Percentiles rank a stretch among this genome's conserved stretches.
These are phyloP conservation scores for Rhizopogon vesiculosus DNA, from an alignment of 768 basidiomycete species.

Conservation along the genomic window DNA sequence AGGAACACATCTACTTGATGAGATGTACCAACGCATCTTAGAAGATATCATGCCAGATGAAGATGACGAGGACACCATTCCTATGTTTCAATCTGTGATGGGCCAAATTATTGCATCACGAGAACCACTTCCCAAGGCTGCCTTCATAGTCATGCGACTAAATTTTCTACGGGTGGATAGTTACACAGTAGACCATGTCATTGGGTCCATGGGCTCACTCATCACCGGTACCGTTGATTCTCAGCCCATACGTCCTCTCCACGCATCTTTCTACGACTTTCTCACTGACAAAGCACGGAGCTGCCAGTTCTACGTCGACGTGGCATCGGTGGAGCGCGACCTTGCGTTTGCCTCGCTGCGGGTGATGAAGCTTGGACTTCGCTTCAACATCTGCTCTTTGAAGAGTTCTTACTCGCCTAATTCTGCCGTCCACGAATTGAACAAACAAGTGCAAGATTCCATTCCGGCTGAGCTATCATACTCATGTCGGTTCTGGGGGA, in stretches of 20 bases:
- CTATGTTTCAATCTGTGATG: no score
- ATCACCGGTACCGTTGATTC: slow-evolving; percentile 1
- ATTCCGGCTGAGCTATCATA: not conserved
- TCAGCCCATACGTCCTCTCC: not conserved
- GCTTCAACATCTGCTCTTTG: slow-evolving; percentile 20
- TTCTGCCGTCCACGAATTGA: slow-evolving; percentile 28
- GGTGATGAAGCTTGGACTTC: slow-evolving; percentile 23
- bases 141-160: no score
- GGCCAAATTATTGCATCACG: no score
- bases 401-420: no score
- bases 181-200: not conserved
- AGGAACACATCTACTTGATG: no score
- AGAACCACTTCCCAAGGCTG: no score
- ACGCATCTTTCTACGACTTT: slow-evolving; percentile 25
- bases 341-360: slow-evolving; percentile 18
- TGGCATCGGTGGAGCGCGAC: slow-evolving; percentile 4
- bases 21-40: no score
- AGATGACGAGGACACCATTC: no score
- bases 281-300: slow-evolving; percentile 11
- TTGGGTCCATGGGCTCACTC: slow-evolving; percentile 1
- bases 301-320: slow-evolving; percentile 9
- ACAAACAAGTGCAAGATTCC: slow-evolving; percentile 5
- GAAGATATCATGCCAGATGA: no score
- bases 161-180: no score
- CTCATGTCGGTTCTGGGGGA: slow-evolving; percentile 2